Base-by-base conservation (phyloP, 768 basidiomycete species). In the Suillus fuscotomentosus region DNA sequence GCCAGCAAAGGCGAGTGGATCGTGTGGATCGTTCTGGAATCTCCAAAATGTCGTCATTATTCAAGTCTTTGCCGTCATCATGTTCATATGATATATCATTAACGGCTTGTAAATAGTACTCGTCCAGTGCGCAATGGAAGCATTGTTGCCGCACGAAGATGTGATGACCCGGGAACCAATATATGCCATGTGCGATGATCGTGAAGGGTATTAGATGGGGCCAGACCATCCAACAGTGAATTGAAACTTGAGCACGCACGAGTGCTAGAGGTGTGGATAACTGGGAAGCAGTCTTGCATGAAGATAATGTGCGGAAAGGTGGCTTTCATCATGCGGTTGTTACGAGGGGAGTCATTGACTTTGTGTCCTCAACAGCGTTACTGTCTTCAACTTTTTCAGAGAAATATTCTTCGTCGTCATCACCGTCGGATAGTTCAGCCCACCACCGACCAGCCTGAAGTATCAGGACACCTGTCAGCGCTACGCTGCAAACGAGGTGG, bases 401-500 rank as follows among this genome's bases (percentile, higher is more conserved):
- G 42, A 76, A 38, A 38, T 72, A 74, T 20, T 65, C 73, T 22
- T 69, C 70, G 15, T 84, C 84, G 27, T 86, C 85, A 39, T 87
- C 87, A 39, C 77, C 78, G 66, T 92, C 91, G 17, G 87, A 81
- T 38, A 84, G 85, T 72, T 95, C 93, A 4, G 89, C 91, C 92
- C 92, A 95, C 79, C 87, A 90, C 51, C 92, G 85, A 53, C 89
- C 90, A 0, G 92, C 91, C 78, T 95, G 93, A 31, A 95, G 83
- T 10, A 88, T 85, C 41, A 95, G 79, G 34, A 95, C 90, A n/a
- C 93, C 93, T 0, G 93, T 95, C 62, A 95, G 83, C 0, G 91
- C 91, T 55, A 95, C 93, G 72, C 90, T 91, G 80, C 91, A 94
- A 64, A 94, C 85, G 71, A 95, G 89, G 72, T 95, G 86, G 70